Evolutionary conservation across 805 yeast species (phyloP).

Genomic region (Teunomyces tritomae): DNA sequence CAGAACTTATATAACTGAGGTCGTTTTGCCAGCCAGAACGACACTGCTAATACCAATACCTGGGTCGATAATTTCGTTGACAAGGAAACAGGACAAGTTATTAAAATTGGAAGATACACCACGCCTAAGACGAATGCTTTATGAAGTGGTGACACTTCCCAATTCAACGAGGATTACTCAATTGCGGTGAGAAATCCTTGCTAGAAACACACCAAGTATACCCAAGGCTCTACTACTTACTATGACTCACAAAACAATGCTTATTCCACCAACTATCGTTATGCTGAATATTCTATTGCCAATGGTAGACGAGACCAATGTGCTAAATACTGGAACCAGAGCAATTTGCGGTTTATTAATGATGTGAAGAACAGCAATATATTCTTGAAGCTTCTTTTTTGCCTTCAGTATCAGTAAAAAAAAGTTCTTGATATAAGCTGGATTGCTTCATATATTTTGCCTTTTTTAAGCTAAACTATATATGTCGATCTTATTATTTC

Average conservation of each 20-base stretch:
- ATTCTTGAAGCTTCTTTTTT: neutral
- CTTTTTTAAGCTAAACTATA: too few species aligned
- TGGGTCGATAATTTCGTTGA: neutral
- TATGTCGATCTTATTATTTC: too few species aligned
- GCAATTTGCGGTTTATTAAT: neutral
- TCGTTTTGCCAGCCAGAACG: neutral
- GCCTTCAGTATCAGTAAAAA: neutral
- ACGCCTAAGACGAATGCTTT: neutral
- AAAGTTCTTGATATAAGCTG: too few species aligned
- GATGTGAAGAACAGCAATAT: neutral
- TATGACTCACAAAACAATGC: neutral
- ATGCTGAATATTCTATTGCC: neutral
- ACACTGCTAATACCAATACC: neutral
- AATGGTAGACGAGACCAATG: neutral
- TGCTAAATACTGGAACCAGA: neutral
- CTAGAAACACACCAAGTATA: neutral
- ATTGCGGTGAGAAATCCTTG: neutral
- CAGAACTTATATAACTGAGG: neutral
- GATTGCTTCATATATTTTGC: too few species aligned
- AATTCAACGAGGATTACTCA: neutral
- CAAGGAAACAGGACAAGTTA: neutral
- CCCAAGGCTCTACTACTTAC: neutral
- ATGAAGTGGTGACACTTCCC: neutral
- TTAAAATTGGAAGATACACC: neutral
- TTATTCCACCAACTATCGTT: neutral